Evolutionary conservation across 441 rosid species (phyloP), one percentile per base, ranked within the genome.

Genomic region (Arabidopsis hybrid): DNA sequence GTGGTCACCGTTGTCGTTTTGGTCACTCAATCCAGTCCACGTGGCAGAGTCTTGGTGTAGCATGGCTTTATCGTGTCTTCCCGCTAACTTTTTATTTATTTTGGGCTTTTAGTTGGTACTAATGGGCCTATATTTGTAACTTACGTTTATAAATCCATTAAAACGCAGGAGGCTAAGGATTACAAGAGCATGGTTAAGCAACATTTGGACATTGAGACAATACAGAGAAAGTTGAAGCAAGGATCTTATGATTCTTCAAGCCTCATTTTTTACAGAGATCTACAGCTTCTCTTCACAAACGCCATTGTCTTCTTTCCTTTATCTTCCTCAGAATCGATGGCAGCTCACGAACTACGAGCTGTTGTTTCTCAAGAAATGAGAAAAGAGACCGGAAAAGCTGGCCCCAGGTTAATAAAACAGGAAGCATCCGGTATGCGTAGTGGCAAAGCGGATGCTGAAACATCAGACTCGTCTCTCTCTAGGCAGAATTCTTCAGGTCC

Each of bases 221-320:
- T 87, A 72, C 77, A 84, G 43, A 63, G 71, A 8, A 85, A 75
- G 73, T 32, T 87, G 14, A 76, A 67, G 49, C 73, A 79, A 78
- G 84, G 86, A 56, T 63, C 17, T 4, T 87, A 85, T 61, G 70
- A 74, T 40, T 76, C 87, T 46, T 74, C 72, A 65, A 43, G 67
- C 32, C 78, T 82, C 53, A 13, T 65, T 0, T 84, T 87, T 78
- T 82, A 85, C 75, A 84, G 86, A 47, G 91, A 87, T 58, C 67
- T 87, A 34, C 74, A 81, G 59, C 86, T 87, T 73, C 85, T 87
- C 59, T 81, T 85, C 78, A 79, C 80, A 71, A 87, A 87, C 71
- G 83, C 85, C 69, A 75, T 87, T 46, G 81, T 85, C 69, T 87
- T 78, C 75, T 87, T 75, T 75, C 83, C 86, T 6, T 65, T 53